A percentile compares a stretch with the other conserved stretches of the same genome.
phyloP scores from a whole-genome alignment of 1,284 basidiomycete genomes.

The Leccinum fallax region DNA sequence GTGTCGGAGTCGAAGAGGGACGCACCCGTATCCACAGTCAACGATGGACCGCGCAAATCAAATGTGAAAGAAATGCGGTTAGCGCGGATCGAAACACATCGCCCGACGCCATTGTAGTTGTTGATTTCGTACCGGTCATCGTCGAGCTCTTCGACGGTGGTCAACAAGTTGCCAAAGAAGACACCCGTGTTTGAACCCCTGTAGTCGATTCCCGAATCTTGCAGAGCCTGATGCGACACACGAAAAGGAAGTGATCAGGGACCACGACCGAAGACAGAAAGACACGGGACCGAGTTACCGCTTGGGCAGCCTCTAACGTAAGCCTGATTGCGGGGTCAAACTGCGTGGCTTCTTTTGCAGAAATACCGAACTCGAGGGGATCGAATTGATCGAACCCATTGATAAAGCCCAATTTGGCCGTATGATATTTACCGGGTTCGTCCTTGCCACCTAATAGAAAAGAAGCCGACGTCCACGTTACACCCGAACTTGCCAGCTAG shows the following conservation, averaged over 20 bases:
- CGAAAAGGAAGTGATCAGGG: neutral
- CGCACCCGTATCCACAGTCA: slow-evolving; percentile 49
- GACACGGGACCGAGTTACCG: slow-evolving; percentile 13
- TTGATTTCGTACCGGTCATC: slow-evolving; percentile 31
- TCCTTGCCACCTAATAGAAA: slow-evolving; percentile 23
- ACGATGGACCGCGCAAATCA: slow-evolving; percentile 48
- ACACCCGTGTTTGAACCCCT: slow-evolving; percentile 38
- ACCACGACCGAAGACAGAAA: neutral
- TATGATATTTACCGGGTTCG: slow-evolving; percentile 33
- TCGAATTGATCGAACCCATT: slow-evolving; percentile 34
- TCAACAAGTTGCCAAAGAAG: slow-evolving; percentile 33
- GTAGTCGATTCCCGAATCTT: slow-evolving; percentile 38
- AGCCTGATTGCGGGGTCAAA: slow-evolving; percentile 31
- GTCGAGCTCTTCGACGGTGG: slow-evolving; percentile 30
- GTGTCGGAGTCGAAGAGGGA: neutral
- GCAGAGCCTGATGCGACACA: slow-evolving; percentile 25
- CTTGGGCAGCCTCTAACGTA: slow-evolving; percentile 29
- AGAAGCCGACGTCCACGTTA: neutral
- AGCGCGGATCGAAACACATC: slow-evolving; percentile 18
- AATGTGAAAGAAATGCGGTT: slow-evolving; percentile 38
- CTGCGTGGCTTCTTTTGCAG: slow-evolving; percentile 26
- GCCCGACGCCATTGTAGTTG: slow-evolving; percentile 31
- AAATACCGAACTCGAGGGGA: slow-evolving; percentile 37
- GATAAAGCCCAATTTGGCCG: slow-evolving; percentile 34
- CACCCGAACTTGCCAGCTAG: neutral